Base-by-base conservation (phyloP, 345 rosid genomes). In the Melastoma malabathricum region DNA sequence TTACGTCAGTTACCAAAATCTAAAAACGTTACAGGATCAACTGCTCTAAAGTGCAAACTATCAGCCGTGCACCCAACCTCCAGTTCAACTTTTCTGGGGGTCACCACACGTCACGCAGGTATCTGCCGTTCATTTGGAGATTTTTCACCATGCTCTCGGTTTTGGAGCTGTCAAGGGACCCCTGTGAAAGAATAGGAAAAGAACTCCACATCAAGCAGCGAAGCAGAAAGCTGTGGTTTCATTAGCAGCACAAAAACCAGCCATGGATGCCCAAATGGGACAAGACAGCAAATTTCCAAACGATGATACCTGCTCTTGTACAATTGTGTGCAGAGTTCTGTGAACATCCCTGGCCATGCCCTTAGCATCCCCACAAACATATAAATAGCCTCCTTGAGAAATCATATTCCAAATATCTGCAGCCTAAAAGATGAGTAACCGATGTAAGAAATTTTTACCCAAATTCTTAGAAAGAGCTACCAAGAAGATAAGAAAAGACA, bases 271-370 rank as follows among this genome's bases (percentile, higher is more conserved):
- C 68, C 46, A 48, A 95, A 94, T 68, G 88, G 93, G 72, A 72
- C 88, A 88, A 93, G 72, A 81, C 83, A 13, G 96, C 86, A 66
- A 84, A 89, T 58, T 96, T 68, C 47, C 84, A 81, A 74, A 75
- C 14, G 44, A 52, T 51, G 10, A 18, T 56, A 92, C 99, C 95
- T 93, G 97, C 71, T 93, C 94, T 64, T 74, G 84, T 27, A 70
- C 69, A 61, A 93, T 79, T 3, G 82, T 76, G 76, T 93, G 99
- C 51, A 93, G 79, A 50, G 89, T 61, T 63, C 94, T 68, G 66
- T 93, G 99, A 39, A 93, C 99, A 50, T 93, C 97, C 59, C 78
- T 78, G 1, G 99, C 97, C 99, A 93, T 93, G 68, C 97, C 95
- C 62, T 93, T 93, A 60, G 99, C 99, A 68, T 93, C 99, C 68